Percentiles rank a stretch among this genome's conserved stretches.
Conservation (phyloP, 2,329 filamentous ascomycete genomes). For the Aspergillus carbonarius region DNA sequence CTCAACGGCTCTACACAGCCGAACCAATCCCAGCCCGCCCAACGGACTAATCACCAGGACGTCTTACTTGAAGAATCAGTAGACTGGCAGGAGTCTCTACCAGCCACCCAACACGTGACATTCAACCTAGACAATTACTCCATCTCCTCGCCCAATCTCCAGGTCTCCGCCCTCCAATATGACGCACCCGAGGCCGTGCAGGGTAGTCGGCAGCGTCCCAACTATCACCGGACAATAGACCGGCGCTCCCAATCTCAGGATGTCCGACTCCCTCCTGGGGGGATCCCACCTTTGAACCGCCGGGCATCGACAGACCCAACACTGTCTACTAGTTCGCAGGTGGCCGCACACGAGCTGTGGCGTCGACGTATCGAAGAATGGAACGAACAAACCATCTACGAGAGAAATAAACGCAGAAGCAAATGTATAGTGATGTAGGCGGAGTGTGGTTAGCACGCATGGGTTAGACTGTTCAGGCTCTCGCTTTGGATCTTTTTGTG, state of each 20-base stretch:
- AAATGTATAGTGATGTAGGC: slow-evolving; percentile 42
- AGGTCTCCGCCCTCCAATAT: slow-evolving; percentile 22
- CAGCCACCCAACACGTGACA: slow-evolving; percentile 9
- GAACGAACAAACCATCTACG: slow-evolving; percentile 40
- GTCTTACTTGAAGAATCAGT: background rate
- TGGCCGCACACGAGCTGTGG: slow-evolving; percentile 36
- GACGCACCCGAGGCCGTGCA: slow-evolving; percentile 21
- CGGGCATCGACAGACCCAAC: slow-evolving; percentile 36
- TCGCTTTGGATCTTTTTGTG: background rate
- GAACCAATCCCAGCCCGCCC: background rate
- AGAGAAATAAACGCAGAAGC: slow-evolving; percentile 33
- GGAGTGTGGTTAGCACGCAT: background rate
- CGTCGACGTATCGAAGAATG: slow-evolving; percentile 40
- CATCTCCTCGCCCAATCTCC: slow-evolving; percentile 35
- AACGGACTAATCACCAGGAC: background rate
- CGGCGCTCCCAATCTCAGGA: slow-evolving; percentile 23
- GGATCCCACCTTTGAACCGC: slow-evolving; percentile 19
- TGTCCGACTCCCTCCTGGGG: slow-evolving; percentile 8
- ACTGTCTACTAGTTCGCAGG: slow-evolving; percentile 25
- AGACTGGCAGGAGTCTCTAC: slow-evolving; percentile 12
- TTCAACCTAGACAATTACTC: slow-evolving; percentile 25
- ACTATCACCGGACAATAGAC: slow-evolving; percentile 12
- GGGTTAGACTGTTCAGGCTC: background rate
- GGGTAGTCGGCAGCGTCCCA: slow-evolving; percentile 17
- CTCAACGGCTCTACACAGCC: background rate